Evolutionary conservation across 2,329 filamentous ascomycete genomes (phyloP).

Genomic region (Trichoderma polysporum): DNA sequence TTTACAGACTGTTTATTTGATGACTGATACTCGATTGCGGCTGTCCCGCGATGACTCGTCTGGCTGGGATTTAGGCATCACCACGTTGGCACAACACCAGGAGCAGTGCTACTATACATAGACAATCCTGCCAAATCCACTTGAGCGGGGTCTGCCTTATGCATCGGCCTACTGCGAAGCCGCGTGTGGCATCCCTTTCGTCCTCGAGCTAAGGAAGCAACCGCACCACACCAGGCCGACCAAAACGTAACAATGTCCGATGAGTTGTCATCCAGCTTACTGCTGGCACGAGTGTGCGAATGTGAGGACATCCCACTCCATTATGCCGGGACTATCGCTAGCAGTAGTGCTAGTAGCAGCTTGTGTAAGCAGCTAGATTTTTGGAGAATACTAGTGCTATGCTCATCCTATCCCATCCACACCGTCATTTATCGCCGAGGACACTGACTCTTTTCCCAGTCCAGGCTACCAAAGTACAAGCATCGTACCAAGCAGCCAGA

Average conservation of each 20-base stretch:
- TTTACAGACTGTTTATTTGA: not conserved
- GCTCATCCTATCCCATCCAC: constrained; percentile 10
- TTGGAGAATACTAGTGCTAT: constrained; percentile 8
- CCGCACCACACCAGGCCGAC: not conserved
- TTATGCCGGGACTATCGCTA: not conserved
- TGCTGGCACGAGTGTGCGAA: not conserved
- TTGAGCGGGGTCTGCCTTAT: constrained; percentile 1
- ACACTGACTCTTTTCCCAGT: not conserved
- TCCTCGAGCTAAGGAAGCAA: not conserved
- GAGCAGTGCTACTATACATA: not conserved
- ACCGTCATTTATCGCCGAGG: not conserved
- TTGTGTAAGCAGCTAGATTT: constrained; percentile 8
- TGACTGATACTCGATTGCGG: not conserved
- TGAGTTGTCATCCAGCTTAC: constrained; percentile 13
- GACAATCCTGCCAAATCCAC: constrained; percentile 10
- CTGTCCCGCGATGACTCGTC: not conserved
- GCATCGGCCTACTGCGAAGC: not conserved
- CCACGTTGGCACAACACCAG: constrained; percentile 4
- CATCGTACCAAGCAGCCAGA: not conserved
- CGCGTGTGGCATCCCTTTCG: not conserved
- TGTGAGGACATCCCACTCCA: not conserved
- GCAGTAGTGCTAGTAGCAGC: not conserved
- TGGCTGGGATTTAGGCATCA: constrained; percentile 8
- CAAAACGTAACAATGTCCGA: constrained; percentile 1
- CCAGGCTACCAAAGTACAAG: not conserved